Evolutionary conservation across 139 green algal species (phyloP).

Genomic region (Raphidocelis subcapitata): DNA sequence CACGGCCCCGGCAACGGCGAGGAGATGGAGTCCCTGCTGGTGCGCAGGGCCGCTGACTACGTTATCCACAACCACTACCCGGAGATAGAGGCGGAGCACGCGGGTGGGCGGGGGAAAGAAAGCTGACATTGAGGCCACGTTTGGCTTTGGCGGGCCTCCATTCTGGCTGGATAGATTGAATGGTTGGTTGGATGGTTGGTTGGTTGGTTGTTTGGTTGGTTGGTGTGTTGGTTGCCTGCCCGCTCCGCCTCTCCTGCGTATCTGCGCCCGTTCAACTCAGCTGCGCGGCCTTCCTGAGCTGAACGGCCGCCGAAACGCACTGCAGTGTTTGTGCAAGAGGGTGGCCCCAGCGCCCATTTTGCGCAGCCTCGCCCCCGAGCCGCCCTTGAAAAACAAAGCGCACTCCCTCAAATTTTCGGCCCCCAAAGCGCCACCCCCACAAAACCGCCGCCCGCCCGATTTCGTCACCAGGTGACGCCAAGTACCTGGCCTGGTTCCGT

Average conservation of each 20-base stretch:
- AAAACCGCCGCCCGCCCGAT: too few relatives aligned
- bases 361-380: too few relatives aligned
- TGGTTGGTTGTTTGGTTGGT: not conserved
- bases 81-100: slow-evolving; percentile 46
- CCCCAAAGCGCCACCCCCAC: too few relatives aligned
- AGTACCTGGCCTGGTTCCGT: slow-evolving; percentile 52
- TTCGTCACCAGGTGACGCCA: not conserved
- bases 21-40: slow-evolving; percentile 45
- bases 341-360: too few relatives aligned
- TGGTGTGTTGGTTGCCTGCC: not conserved
- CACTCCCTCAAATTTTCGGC: too few relatives aligned
- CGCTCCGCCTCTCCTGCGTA: not conserved
- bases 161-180: not conserved
- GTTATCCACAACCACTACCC: slow-evolving; percentile 86
- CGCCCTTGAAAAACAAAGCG: too few relatives aligned
- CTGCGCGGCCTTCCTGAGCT: too few relatives aligned
- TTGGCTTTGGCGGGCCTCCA: not conserved
- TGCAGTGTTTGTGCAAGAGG: too few relatives aligned
- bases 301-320: too few relatives aligned
- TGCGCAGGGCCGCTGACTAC: slow-evolving; percentile 64
- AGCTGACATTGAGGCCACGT: not conserved
- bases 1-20: slow-evolving; percentile 75
- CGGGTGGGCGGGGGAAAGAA: slow-evolving; percentile 1
- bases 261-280: too few relatives aligned
- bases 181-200: not conserved